These are phyloP conservation scores for Zangia roseola DNA, from an alignment of 768 basidiomycete genomes.

Conservation along the genomic window DNA sequence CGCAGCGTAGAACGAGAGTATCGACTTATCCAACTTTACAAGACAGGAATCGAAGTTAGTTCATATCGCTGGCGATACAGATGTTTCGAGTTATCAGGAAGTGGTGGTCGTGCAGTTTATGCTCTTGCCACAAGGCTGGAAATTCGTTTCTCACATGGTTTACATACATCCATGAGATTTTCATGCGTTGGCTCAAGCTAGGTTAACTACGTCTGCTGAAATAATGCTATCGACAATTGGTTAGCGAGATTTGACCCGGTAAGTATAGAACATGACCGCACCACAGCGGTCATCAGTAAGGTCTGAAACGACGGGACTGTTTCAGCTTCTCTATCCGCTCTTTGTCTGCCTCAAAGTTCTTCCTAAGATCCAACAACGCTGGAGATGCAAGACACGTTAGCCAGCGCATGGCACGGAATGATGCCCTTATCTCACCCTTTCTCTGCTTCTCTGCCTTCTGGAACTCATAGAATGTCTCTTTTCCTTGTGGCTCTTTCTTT, in stretches of 20 bases:
- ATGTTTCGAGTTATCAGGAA: constrained; percentile 1
- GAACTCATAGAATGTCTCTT: constrained; percentile 83
- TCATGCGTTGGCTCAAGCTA: no score
- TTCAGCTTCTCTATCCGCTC: constrained; percentile 48
- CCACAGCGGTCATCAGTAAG: constrained; percentile 54
- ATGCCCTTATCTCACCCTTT: constrained; percentile 50
- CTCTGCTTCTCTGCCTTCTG: constrained; percentile 89
- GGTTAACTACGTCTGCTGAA: no score
- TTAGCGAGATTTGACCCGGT: neutral
- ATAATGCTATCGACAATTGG: no score
- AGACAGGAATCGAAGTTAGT: constrained; percentile 82
- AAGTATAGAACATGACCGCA: neutral
- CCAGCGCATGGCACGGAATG: neutral
- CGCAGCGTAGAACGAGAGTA: constrained; percentile 76
- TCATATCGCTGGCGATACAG: constrained; percentile 62
- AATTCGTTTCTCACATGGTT: constrained; percentile 16
- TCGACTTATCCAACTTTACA: constrained; percentile 82
- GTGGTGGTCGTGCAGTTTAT: constrained; percentile 40
- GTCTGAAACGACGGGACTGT: constrained; percentile 79
- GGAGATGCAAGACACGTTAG: constrained; percentile 8
- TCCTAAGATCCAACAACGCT: constrained; percentile 63
- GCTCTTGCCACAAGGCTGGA: constrained; percentile 55
- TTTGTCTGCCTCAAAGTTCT: constrained; percentile 87
- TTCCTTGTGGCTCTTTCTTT: constrained; percentile 65
- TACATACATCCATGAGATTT: no score